Conservation (phyloP, 2,329 filamentous ascomycete genomes). For the Torrubiella hemipterigena region DNA sequence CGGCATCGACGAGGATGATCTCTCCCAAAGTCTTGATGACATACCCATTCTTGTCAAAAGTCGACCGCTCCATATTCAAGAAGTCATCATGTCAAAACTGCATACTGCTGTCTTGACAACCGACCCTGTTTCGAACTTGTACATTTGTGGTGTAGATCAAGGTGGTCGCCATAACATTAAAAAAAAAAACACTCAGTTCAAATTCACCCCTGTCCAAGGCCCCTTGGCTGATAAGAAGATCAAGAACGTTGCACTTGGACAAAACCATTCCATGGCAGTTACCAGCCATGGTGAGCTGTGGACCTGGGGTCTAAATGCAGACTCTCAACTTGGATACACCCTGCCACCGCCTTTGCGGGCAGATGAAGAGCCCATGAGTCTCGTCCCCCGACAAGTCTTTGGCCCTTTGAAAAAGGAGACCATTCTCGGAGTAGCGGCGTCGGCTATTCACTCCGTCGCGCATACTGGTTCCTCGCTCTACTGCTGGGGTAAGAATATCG, state of each 20-base stretch:
- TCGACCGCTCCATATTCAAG: conserved; percentile 62
- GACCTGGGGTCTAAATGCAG: conserved; percentile 85
- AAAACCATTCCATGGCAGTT: conserved; percentile 82
- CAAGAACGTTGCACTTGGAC: conserved; percentile 68
- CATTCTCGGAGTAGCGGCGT: conserved; percentile 75
- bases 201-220: conserved; percentile 69
- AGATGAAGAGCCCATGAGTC: conserved; percentile 76
- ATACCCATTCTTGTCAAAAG: conserved; percentile 64
- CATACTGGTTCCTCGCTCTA: conserved; percentile 73
- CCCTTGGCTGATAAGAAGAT: conserved; percentile 66
- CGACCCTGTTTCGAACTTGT: conserved; percentile 81
- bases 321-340: conserved; percentile 75
- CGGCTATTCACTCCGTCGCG: conserved; percentile 81
- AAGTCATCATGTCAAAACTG: conserved; percentile 80
- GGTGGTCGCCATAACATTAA: conserved; percentile 83
- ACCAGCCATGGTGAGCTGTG: conserved; percentile 81
- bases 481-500: conserved; percentile 91
- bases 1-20: conserved; percentile 17
- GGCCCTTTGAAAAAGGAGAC: conserved; percentile 79
- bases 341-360: conserved; percentile 53
- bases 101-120: conserved; percentile 81
- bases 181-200: conserved; percentile 81
- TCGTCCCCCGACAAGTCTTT: conserved; percentile 77
- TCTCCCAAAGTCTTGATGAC: conserved; percentile 27
- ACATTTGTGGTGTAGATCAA: conserved; percentile 83